Conservation (phyloP, 129 eudicot species). For the Centrapalus pauciflorus region DNA sequence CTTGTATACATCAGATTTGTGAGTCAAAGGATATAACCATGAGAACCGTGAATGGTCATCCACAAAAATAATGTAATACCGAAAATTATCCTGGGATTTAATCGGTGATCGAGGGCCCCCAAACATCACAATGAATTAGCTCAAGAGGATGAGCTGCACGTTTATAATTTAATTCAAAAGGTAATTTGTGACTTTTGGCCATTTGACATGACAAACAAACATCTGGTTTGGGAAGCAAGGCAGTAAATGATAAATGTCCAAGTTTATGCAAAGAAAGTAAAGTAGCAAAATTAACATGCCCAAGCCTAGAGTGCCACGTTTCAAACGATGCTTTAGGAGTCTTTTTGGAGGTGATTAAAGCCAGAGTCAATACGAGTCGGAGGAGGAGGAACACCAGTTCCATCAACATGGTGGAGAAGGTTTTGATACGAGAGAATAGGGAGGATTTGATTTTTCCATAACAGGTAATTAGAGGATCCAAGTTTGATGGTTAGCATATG, state of each 20-base stretch:
- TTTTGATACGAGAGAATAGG: no score
- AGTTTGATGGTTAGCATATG: no score
- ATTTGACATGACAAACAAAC: not conserved
- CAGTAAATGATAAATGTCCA: not conserved
- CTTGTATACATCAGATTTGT: slow-evolving; percentile 4
- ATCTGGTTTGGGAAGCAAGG: not conserved
- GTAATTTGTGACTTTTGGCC: not conserved
- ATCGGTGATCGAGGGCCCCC: not conserved
- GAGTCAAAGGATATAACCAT: not conserved
- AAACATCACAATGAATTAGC: not conserved
- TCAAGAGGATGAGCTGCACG: not conserved
- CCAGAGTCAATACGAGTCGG: not conserved
- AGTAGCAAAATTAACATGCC: not conserved
- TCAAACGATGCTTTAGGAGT: not conserved
- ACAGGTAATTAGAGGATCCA: no score
- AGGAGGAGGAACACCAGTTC: not conserved
- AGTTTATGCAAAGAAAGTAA: not conserved
- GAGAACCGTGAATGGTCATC: not conserved
- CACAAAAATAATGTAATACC: not conserved
- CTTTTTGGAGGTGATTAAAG: not conserved
- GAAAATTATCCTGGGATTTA: not conserved
- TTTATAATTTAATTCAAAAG: not conserved
- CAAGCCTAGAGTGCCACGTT: slow-evolving; percentile 2
- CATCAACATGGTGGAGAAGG: no score
- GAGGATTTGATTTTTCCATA: no score